A percentile compares a stretch with the other conserved stretches of the same genome.
These are phyloP conservation scores for Tricholoma sp. DNA, from an alignment of 768 basidiomycete species.

Conservation along the genomic window DNA sequence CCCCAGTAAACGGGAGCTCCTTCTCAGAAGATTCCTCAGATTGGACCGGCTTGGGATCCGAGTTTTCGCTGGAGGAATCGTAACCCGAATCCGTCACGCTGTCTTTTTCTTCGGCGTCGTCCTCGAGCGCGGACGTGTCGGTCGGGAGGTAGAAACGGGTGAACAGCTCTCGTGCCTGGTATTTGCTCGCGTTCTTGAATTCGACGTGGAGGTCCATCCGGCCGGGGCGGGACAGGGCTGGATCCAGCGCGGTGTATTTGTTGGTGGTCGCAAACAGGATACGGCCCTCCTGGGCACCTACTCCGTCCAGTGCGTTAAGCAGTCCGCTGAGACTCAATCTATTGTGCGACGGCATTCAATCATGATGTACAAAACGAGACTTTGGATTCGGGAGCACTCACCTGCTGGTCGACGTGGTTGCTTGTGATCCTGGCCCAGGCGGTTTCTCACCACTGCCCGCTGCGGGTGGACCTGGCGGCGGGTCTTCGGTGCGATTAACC, in stretches of 20 bases:
- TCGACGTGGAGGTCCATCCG: slow-evolving; percentile 67
- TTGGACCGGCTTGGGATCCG: neutral
- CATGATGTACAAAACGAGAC: too few relatives aligned
- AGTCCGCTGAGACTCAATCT: slow-evolving; percentile 61
- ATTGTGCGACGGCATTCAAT: too few relatives aligned
- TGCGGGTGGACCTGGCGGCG: neutral
- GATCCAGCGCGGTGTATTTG: slow-evolving; percentile 51
- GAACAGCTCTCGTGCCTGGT: slow-evolving; percentile 56
- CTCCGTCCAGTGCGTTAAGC: slow-evolving; percentile 64
- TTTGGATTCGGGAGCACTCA: slow-evolving; percentile 3
- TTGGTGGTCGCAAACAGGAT: slow-evolving; percentile 74
- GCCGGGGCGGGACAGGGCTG: slow-evolving; percentile 62
- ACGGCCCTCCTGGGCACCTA: slow-evolving; percentile 64
- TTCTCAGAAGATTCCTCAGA: neutral
- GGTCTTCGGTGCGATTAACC: slow-evolving; percentile 18
- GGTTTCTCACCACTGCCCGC: neutral
- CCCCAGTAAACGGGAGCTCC: slow-evolving; percentile 12
- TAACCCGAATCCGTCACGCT: slow-evolving; percentile 18
- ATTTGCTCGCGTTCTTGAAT: slow-evolving; percentile 54
- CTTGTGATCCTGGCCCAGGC: slow-evolving; percentile 3
- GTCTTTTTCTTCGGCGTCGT: slow-evolving; percentile 15
- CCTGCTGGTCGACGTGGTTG: slow-evolving; percentile 13
- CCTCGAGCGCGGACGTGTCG: slow-evolving; percentile 11
- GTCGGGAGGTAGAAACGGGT: slow-evolving; percentile 50
- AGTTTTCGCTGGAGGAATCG: neutral